phyloP scores from a whole-genome alignment of 2,329 filamentous ascomycete species.

The Piedraia hortae region DNA sequence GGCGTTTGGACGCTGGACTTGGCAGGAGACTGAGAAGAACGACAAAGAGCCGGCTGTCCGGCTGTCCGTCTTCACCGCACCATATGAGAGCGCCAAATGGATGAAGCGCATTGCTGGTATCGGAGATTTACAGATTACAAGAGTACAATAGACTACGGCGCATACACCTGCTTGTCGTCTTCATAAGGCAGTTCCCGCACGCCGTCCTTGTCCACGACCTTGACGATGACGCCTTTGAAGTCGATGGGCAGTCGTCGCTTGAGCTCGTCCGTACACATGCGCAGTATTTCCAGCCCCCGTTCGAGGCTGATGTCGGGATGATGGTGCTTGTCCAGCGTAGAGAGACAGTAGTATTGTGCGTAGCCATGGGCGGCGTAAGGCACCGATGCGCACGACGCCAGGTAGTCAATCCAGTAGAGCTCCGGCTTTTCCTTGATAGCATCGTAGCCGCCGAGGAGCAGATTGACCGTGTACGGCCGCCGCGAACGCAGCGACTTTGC shows the following conservation, averaged over 20 bases:
- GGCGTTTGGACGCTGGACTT: slow-evolving; percentile 92
- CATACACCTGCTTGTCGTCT: slow-evolving; percentile 22
- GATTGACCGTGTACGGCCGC: slow-evolving; percentile 90
- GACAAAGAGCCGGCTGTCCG: slow-evolving; percentile 22
- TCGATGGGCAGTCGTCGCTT: slow-evolving; percentile 93
- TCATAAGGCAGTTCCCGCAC: slow-evolving; percentile 64
- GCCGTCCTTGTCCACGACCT: slow-evolving; percentile 85
- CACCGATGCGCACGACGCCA: slow-evolving; percentile 62
- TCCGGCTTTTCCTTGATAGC: slow-evolving; percentile 72
- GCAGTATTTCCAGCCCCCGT: slow-evolving; percentile 72
- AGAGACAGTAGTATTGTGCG: slow-evolving; percentile 97
- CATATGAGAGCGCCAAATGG: slow-evolving; percentile 51
- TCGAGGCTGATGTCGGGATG: slow-evolving; percentile 77
- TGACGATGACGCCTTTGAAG: slow-evolving; percentile 79
- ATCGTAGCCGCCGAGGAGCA: slow-evolving; percentile 81
- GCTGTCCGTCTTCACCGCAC: slow-evolving; percentile 49
- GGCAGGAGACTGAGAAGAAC: slow-evolving; percentile 22
- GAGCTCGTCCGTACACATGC: slow-evolving; percentile 87
- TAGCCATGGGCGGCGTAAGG: slow-evolving; percentile 96
- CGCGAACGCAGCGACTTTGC: slow-evolving; percentile 71
- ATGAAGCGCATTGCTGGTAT: slow-evolving; percentile 45
- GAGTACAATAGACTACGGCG: too few species aligned
- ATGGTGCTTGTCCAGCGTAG: slow-evolving; percentile 94
- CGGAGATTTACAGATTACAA: too few species aligned
- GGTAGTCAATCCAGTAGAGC: slow-evolving; percentile 92